Base-by-base conservation (phyloP, 495 filamentous ascomycete species). In the Aspergillus taichungensis region DNA sequence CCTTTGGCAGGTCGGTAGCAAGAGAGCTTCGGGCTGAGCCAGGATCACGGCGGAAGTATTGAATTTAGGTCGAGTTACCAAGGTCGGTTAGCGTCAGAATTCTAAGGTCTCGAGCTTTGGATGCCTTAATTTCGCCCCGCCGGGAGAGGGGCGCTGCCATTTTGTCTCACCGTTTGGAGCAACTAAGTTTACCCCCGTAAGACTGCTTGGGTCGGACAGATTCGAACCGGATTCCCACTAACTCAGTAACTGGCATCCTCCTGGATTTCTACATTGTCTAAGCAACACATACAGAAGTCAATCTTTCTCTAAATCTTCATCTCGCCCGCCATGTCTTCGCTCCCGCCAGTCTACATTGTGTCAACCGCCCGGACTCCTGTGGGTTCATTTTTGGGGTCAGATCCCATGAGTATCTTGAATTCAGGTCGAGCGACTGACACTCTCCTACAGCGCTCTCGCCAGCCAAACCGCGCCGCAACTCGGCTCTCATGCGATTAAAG, bases 331-430 rank as follows among this genome's bases (percentile, higher is more conserved):
- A 81, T 81, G 79, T 68, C 81, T 54, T 69, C 71, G 37, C 76
- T 86, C 50, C 82, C 87, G 52, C 74, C 87, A 24, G 92, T 98
- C 42, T 98, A 97, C 71, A 96, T 98, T 63, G 88, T 96, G 54
- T 90, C 91, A 36, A 80, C 83, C 51, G 85, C 82, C 52, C 80
- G 92, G 62, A 97, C 92, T 35, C 92, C 92, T 34, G 75, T 95
- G 53, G 92, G 92, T 56, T 85, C 84, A 42, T 98, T 98, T 67
- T 77, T 91, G 49, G 92, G 92, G 89, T 94, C 64, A 66, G 76
- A 67, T 41, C 35, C 67, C 37, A 38, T 42, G 11, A 27, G 45
- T 30, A 43, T 36, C 13, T 42, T 37, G 43, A 47, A 43, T 46
- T 28, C 30, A 54, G 40, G 44, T 8, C 5, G 31, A 53, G 13